These are phyloP conservation scores for Macaranga tanarius DNA, from an alignment of 441 rosid genomes.

Conservation along the genomic window DNA sequence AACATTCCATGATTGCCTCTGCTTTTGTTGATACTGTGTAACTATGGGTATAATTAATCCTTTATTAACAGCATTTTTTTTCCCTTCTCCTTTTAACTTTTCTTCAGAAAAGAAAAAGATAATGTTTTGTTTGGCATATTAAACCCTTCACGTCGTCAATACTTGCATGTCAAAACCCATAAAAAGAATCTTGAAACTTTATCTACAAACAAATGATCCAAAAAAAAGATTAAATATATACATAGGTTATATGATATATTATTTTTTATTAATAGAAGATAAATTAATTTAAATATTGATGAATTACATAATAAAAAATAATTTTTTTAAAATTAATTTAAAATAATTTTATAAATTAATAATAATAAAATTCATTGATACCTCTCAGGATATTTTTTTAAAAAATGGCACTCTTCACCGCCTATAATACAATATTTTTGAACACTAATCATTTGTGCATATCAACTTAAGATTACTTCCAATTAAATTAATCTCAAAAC, in stretches of 20 bases:
- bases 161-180: not conserved
- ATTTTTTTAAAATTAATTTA: too few relatives aligned
- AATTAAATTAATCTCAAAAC: constrained; percentile 5
- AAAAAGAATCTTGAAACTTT: not conserved
- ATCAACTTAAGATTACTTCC: not conserved
- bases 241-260: too few relatives aligned
- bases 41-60: not conserved
- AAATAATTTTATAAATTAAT: too few relatives aligned
- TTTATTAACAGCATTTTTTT: not conserved
- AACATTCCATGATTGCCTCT: not conserved
- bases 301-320: too few relatives aligned
- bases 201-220: not conserved
- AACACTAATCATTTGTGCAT: not conserved
- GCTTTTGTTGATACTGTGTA: not conserved
- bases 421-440: too few relatives aligned
- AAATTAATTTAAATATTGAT: too few relatives aligned
- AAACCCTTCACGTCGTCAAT: not conserved
- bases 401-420: too few relatives aligned
- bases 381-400: too few relatives aligned
- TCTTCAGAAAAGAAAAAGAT: not conserved
- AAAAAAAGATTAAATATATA: not conserved
- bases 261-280: too few relatives aligned
- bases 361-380: too few relatives aligned
- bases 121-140: too few relatives aligned
- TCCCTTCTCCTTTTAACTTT: not conserved